These are phyloP conservation scores for Rhynchospora tenuis DNA, from an alignment of 176 grass and related monocot genomes.

Conservation along the genomic window DNA sequence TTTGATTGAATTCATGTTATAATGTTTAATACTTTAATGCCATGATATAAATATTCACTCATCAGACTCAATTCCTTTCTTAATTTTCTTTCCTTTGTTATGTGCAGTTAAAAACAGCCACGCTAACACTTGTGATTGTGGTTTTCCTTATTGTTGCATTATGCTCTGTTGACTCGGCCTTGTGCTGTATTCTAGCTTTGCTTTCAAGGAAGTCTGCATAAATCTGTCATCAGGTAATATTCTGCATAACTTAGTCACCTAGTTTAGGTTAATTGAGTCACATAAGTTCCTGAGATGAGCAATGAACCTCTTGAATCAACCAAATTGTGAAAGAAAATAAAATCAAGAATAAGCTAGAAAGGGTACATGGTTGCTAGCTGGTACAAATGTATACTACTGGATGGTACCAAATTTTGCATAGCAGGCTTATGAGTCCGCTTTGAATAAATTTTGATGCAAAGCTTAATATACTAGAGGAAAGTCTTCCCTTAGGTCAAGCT, in stretches of 20 bases:
- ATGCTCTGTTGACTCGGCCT: conserved; percentile 68
- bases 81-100: not conserved
- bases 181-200: conserved; percentile 70
- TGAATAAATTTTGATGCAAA: not conserved
- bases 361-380: not conserved
- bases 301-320: not conserved
- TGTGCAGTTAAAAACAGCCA: conserved; percentile 68
- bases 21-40: not conserved
- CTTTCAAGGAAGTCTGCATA: conserved; percentile 73
- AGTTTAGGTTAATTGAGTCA: not conserved
- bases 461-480: not conserved
- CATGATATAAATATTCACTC: not conserved
- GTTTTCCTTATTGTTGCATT: conserved; percentile 68
- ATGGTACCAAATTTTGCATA: not conserved
- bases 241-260: not conserved
- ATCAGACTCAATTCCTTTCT: not conserved
- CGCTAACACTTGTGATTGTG: conserved; percentile 70
- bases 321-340: not conserved
- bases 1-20: conserved; percentile 1
- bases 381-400: not conserved
- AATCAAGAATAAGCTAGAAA: conserved; percentile 4
- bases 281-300: not conserved
- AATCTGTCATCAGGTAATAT: conserved; percentile 7
- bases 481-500: not conserved
- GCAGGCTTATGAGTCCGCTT: not conserved